Conservation (phyloP, 2,329 filamentous ascomycete species). For the Camillea tinctor region DNA sequence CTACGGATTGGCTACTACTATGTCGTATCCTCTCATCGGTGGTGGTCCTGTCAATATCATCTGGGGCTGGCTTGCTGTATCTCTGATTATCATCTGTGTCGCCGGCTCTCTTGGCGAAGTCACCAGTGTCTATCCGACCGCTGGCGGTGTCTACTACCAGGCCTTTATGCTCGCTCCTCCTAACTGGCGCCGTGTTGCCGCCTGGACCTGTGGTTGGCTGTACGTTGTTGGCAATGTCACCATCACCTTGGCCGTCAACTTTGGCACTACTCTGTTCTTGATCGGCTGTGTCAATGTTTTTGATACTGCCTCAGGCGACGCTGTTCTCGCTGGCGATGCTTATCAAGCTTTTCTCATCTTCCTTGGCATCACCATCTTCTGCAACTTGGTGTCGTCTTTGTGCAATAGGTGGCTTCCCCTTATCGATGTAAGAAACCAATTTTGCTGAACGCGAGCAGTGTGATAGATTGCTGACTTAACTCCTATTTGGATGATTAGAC, state of each 20-base stretch:
- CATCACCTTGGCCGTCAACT: constrained; percentile 80
- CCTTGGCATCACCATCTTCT: constrained; percentile 63
- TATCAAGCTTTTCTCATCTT: constrained; percentile 74
- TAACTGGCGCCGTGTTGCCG: constrained; percentile 59
- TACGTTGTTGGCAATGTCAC: constrained; percentile 79
- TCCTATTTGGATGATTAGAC: constrained; percentile 46
- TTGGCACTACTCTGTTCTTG: constrained; percentile 68
- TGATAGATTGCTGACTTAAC: constrained; percentile 10
- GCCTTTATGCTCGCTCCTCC: constrained; percentile 70
- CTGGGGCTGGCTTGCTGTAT: constrained; percentile 70
- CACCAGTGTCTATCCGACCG: constrained; percentile 73
- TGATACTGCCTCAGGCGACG: constrained; percentile 41
- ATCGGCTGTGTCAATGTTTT: constrained; percentile 58
- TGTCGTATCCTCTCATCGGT: constrained; percentile 64
- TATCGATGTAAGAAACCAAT: constrained; percentile 60
- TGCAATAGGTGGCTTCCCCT: constrained; percentile 66
- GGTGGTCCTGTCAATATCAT: constrained; percentile 69
- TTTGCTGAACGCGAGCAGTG: not conserved
- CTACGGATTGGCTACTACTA: constrained; percentile 69
- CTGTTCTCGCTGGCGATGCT: constrained; percentile 45
- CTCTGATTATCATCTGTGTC: constrained; percentile 69
- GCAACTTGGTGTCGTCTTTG: constrained; percentile 64
- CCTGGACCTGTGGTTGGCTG: constrained; percentile 73
- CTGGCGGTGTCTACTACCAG: constrained; percentile 77
- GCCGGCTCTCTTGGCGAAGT: constrained; percentile 71